phyloP scores from a whole-genome alignment of 2,329 filamentous ascomycete species.

The Pseudocercospora cruenta region DNA sequence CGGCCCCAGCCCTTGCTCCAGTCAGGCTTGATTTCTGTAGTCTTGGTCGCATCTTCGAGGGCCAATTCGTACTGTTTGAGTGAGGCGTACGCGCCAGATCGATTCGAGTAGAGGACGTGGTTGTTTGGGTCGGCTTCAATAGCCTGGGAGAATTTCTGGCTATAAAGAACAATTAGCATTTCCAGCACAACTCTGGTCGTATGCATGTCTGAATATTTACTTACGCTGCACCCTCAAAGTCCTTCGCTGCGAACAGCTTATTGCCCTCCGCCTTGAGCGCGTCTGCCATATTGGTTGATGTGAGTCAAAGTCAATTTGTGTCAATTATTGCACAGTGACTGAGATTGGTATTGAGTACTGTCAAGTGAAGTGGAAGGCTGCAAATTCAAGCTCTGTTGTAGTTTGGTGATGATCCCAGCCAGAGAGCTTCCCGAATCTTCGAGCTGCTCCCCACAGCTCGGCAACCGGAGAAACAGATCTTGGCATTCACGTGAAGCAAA shows the following conservation, averaged over 20 bases:
- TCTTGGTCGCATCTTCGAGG: constrained; percentile 88
- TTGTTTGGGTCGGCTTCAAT: constrained; percentile 86
- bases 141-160: constrained; percentile 91
- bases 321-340: not conserved
- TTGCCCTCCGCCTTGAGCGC: constrained; percentile 79
- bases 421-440: not conserved
- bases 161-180: constrained; percentile 44
- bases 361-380: not conserved
- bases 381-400: not conserved
- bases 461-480: not conserved
- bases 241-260: constrained; percentile 96
- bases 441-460: not conserved
- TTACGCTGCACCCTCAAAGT: constrained; percentile 94
- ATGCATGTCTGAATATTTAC: constrained; percentile 44
- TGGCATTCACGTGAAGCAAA: not conserved
- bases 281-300: constrained; percentile 46
- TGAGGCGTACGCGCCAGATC: constrained; percentile 84
- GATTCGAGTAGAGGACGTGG: constrained; percentile 97
- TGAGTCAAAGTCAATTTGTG: not conserved
- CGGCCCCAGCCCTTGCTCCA: constrained; percentile 97
- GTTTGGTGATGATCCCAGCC: not conserved
- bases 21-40: constrained; percentile 91
- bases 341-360: not conserved
- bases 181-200: not conserved
- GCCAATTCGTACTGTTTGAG: constrained; percentile 86